These are phyloP conservation scores for Tripterygium wilfordii DNA, from an alignment of 177 flowering plant species.

Conservation along the genomic window DNA sequence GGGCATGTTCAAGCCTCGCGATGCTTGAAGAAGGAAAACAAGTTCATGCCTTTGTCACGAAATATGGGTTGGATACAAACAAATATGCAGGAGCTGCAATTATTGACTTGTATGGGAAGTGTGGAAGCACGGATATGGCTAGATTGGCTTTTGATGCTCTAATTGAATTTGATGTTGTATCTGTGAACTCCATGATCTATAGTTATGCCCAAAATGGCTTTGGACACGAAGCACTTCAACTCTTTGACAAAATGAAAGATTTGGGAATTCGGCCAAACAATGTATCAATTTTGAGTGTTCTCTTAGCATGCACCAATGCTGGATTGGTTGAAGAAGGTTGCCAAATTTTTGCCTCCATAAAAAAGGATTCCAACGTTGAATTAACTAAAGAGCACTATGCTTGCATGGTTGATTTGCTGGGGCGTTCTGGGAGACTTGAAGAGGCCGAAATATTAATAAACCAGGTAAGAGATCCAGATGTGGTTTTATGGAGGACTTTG, in stretches of 20 bases:
- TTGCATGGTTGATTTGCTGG: conserved; percentile 55
- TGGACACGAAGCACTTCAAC: conserved; percentile 34
- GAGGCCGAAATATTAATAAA: conserved; percentile 40
- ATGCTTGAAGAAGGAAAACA: conserved; percentile 38
- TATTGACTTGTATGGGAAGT: conserved; percentile 43
- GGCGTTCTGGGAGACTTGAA: conserved; percentile 42
- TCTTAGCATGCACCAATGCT: conserved; percentile 48
- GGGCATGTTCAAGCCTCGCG: conserved; percentile 44
- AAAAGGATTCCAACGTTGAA: conserved; percentile 8
- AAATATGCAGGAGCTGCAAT: conserved; percentile 35
- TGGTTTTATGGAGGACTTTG: conserved; percentile 46
- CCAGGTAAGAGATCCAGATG: conserved; percentile 31
- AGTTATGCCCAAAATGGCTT: conserved; percentile 38
- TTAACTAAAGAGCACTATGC: conserved; percentile 38
- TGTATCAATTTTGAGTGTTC: conserved; percentile 29
- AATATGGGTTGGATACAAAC: conserved; percentile 26
- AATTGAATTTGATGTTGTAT: conserved; percentile 28
- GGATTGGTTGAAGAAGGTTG: conserved; percentile 45
- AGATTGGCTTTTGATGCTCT: conserved; percentile 27
- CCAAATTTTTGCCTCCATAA: conserved; percentile 32
- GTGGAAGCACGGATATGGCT: conserved; percentile 39
- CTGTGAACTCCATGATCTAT: conserved; percentile 38
- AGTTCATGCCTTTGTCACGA: conserved; percentile 29
- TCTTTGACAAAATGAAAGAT: conserved; percentile 30
- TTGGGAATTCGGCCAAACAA: conserved; percentile 30